A percentile compares a stretch with the other conserved stretches of the same genome.
Evolutionary conservation across 2,329 filamentous ascomycete species (phyloP).

Genomic region (Sphaerulina musiva): DNA sequence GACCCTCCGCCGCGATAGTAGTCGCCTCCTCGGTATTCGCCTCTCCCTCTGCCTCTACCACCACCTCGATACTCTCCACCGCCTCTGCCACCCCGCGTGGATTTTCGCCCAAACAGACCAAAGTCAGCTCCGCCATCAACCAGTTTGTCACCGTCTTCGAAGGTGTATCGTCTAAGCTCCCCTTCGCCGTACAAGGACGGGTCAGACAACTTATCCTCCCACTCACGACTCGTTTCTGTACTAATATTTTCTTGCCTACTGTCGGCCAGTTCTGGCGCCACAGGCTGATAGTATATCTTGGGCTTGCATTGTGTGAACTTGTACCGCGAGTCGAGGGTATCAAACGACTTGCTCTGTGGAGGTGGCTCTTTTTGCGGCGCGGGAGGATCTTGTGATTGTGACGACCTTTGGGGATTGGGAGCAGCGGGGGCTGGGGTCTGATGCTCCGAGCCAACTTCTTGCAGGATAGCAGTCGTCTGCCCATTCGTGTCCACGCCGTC

Average conservation of each 20-base stretch:
- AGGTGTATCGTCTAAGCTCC: constrained; percentile 38
- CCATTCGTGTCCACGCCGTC: constrained; percentile 45
- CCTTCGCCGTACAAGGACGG: constrained; percentile 27
- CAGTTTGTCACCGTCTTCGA: constrained; percentile 40
- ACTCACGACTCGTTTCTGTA: constrained; percentile 38
- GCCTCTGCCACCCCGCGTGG: constrained; percentile 17
- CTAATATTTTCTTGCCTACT: constrained; percentile 58
- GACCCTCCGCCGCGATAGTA: constrained; percentile 5
- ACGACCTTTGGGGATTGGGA: constrained; percentile 13
- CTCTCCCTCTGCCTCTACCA: constrained; percentile 17
- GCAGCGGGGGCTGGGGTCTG: constrained; percentile 15
- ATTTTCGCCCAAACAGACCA: constrained; percentile 27
- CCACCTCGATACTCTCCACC: constrained; percentile 18
- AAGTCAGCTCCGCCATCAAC: constrained; percentile 39
- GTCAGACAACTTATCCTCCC: constrained; percentile 33
- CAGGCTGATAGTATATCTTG: constrained; percentile 60
- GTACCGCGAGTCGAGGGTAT: constrained; percentile 54
- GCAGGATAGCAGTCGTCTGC: constrained; percentile 37
- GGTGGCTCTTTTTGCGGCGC: constrained; percentile 7
- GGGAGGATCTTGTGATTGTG: constrained; percentile 14
- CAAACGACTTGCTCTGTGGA: constrained; percentile 19
- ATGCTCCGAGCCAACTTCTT: constrained; percentile 18
- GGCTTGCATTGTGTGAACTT: constrained; percentile 55
- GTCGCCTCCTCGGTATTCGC: constrained; percentile 13
- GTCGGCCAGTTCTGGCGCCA: constrained; percentile 57